Base-by-base conservation (phyloP, 768 basidiomycete genomes). In the Dictyophora rubrovolvata region DNA sequence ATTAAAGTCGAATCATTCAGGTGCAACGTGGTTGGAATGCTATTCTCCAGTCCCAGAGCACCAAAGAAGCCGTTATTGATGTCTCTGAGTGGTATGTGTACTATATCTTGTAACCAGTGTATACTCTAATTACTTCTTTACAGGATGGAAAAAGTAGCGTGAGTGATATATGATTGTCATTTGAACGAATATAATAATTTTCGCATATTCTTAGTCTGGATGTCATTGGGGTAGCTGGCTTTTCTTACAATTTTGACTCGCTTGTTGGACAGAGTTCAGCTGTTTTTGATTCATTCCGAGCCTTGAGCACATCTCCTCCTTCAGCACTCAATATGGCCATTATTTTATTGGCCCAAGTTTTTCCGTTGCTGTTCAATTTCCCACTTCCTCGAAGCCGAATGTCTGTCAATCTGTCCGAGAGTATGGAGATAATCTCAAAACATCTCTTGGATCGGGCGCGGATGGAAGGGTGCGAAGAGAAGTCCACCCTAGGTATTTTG, bases 261-360 rank as follows among this genome's bases (percentile, higher is more conserved):
- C 71, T 84, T 5, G 74, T 79, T 14, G 81, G 81, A 5, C 73
- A 77, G 56, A 66, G 65, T 28, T 71, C 77, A 3, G 62, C 70
- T 1, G 71, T 82, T 17, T 75, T 79, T 20, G 75, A 79, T 61
- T 72, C 81, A 8, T 68, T 85, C 48, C 80, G 85, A 63, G 76
- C 77, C 23, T 70, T 85, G 22, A 84, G 81, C n/a, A 35, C 4
- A 36, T 1, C 5, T 11, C 53, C 33, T 16, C 73, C n/a, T 76
- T 78, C 53, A 80, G 80, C 3, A 83, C 84, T 65, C 83, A 28
- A 28, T 28, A 28, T 83, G 63, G 83, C 83, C 75, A 60, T 61
- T 12, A 78, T 81, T 42, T 79, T 84, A 37, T 70, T 84, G 22
- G 83, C 84, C 58, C 83, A 80, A 81, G 67, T 81, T 16, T 75